Evolutionary conservation across 192 early-diverging fungal genomes (phyloP).

Genomic region (Dispira simplex): DNA sequence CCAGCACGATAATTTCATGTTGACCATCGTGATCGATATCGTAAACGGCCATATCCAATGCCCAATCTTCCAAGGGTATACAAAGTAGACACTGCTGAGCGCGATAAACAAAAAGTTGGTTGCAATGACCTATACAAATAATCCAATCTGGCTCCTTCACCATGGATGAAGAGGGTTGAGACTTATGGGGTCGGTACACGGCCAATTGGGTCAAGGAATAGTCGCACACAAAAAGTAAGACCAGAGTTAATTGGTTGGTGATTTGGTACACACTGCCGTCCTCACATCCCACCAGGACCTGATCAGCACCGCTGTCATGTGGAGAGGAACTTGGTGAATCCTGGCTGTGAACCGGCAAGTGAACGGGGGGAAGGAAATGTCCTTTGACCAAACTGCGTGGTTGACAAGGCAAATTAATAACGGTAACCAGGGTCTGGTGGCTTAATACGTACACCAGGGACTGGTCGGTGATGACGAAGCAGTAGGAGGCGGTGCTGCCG

Average conservation of each 20-base stretch:
- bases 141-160: not conserved
- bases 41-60: not conserved
- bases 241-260: not conserved
- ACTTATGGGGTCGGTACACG: not conserved
- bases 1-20: conserved; percentile 3
- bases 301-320: not conserved
- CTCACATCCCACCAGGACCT: not conserved
- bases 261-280: not conserved
- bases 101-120: not conserved
- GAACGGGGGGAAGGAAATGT: not conserved
- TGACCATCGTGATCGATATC: not conserved
- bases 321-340: not conserved
- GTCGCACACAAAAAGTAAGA: not conserved
- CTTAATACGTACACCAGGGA: not conserved
- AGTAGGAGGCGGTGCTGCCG: too few relatives aligned
- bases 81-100: not conserved
- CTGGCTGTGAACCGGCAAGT: not conserved
- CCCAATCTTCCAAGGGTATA: not conserved
- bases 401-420: not conserved
- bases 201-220: not conserved
- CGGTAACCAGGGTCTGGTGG: not conserved
- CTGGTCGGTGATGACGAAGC: not conserved
- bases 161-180: not conserved
- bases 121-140: not conserved
- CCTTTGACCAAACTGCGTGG: not conserved